Base-by-base conservation (phyloP, 768 basidiomycete species). In the Termitomyces sp. region DNA sequence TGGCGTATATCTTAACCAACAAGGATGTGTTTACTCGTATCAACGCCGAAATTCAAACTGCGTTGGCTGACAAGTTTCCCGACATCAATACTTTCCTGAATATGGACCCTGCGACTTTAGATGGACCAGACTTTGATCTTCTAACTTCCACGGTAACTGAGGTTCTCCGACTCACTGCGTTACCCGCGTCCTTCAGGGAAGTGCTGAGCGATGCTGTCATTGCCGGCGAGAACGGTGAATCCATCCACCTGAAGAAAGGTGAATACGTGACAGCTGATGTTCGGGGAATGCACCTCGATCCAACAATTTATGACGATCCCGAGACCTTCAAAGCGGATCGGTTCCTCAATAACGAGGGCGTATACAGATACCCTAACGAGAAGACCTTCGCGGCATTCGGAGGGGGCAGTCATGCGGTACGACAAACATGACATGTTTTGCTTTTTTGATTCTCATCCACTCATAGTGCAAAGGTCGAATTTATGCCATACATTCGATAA, bases 201-300 rank as follows among this genome's bases (percentile, higher is more conserved):
- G 33, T 35, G 33, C 5, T 35, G 11, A 35, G 13, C 5, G 13
- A 35, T 15, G 15, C 33, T 15, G 11, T 11, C 33, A 35, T 35
- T 35, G 13, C 33, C 11, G 33, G 33, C 33, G 33, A 35, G 33
- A 35, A 35, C 11, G 33, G 33, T 15, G 52, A 53, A 45, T 45
- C 42, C 32, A 53, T 53, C 16, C 45, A 22, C 33, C 15, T 53
- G 3, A 20, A 45, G 41, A 53, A 53, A 33, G 52, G 52, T 25
- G 52, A 53, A 27, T 35, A 33, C 16, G 52, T 45, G 22, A 53
- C 52, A 5, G 52, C 42, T 18, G 52, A 53, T 20, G 43, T 53
- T 35, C 52, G 52, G 15, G 52, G 52, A 35, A 53, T 53, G 52
- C 52, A 53, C 33, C 43, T 53, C 15, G 52, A 53, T 53, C 52